A percentile compares a stretch with the other conserved stretches of the same genome.
Evolutionary conservation across 176 grass and related monocot genomes (phyloP).

Genomic region (Oropetium thomaeum): DNA sequence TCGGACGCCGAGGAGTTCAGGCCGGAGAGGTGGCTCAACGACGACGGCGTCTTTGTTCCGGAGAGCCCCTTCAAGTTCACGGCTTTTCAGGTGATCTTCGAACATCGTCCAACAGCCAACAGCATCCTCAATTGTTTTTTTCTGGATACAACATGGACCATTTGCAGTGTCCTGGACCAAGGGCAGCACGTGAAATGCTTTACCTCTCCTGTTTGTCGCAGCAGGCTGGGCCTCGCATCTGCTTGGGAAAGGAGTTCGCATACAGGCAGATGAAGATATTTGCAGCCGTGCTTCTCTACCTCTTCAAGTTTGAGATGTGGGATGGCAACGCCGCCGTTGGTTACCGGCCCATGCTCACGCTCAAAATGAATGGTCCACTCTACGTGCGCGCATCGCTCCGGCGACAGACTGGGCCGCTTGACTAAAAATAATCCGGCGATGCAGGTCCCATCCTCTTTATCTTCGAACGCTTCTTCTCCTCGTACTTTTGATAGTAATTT

Average conservation of each 20-base stretch:
- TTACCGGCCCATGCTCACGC: constrained; percentile 45
- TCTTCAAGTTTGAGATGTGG: constrained; percentile 66
- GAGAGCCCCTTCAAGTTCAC: constrained; percentile 76
- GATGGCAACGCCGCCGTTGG: constrained; percentile 28
- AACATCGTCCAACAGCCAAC: too few relatives aligned
- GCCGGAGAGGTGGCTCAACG: constrained; percentile 79
- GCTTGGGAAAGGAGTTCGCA: constrained; percentile 87
- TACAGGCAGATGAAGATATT: constrained; percentile 88
- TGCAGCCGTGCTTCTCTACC: constrained; percentile 43
- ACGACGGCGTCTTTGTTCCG: constrained; percentile 43
- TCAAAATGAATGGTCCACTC: constrained; percentile 59
- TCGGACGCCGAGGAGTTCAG: constrained; percentile 64
- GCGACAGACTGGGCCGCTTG: neutral
- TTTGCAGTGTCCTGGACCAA: neutral
- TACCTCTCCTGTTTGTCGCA: neutral
- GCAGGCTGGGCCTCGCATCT: constrained; percentile 75
- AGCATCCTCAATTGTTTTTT: neutral
- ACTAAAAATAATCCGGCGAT: too few relatives aligned
- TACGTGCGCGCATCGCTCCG: constrained; percentile 37
- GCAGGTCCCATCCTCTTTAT: neutral
- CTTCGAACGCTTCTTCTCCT: too few relatives aligned
- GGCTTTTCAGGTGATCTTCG: constrained; percentile 62
- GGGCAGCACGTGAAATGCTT: neutral
- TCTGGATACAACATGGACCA: neutral
- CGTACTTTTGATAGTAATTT: too few relatives aligned